Evolutionary conservation across 169 alveolate genomes (phyloP).

Genomic region (Cyclospora cayetanensis): DNA sequence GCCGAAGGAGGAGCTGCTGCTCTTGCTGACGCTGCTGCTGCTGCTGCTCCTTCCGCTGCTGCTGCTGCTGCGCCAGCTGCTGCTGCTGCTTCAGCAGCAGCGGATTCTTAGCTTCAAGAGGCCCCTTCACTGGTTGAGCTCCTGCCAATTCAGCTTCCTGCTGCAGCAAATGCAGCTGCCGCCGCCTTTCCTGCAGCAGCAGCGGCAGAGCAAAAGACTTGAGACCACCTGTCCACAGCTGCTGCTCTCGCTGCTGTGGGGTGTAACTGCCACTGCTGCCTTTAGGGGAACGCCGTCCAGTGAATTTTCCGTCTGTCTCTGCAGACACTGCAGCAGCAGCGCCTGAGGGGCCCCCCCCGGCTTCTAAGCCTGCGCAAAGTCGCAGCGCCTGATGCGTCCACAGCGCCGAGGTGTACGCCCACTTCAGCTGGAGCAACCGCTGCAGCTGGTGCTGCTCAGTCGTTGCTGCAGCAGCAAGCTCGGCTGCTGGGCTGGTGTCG

Average conservation of each 20-base stretch:
- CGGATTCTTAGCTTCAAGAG: too few relatives aligned
- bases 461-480: not conserved
- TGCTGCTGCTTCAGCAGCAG: too few relatives aligned
- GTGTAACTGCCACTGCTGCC: constrained; percentile 22
- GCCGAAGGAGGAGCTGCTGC: too few relatives aligned
- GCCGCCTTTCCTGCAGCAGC: not conserved
- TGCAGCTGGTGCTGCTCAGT: not conserved
- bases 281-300: too few relatives aligned
- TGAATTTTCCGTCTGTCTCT: too few relatives aligned
- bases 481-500: not conserved
- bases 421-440: not conserved
- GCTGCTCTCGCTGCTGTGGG: not conserved
- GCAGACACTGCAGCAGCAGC: too few relatives aligned
- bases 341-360: too few relatives aligned
- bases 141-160: too few relatives aligned
- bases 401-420: not conserved
- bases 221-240: not conserved
- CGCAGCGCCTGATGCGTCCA: not conserved
- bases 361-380: not conserved
- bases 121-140: too few relatives aligned
- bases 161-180: constrained; percentile 12
- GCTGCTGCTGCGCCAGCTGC: too few relatives aligned
- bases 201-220: not conserved
- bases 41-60: too few relatives aligned
- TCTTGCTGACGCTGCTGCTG: too few relatives aligned